Evolutionary conservation across 139 green algal genomes (phyloP).

Genomic region (Coelastrella sp.): DNA sequence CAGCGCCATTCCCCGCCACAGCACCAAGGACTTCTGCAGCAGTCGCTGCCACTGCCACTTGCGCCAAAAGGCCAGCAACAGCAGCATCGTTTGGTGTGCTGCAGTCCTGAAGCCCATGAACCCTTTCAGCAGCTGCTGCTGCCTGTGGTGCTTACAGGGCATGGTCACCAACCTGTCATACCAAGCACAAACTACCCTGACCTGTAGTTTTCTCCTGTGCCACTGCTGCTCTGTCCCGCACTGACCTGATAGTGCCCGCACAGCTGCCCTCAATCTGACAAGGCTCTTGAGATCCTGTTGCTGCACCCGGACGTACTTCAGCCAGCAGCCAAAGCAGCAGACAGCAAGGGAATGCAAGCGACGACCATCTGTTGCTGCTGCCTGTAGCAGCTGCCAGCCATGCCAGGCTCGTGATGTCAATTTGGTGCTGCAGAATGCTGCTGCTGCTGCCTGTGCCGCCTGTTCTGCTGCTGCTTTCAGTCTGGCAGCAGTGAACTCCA

Average conservation of each 20-base stretch:
- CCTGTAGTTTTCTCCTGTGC: not conserved
- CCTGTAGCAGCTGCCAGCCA: not conserved
- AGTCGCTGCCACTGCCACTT: conserved; percentile 38
- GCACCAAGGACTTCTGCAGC: conserved; percentile 26
- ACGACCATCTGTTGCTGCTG: not conserved
- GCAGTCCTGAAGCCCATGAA: not conserved
- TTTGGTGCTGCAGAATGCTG: conserved; percentile 14
- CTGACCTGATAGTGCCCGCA: not conserved
- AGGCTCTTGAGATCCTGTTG: not conserved
- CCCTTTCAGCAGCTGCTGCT: not conserved
- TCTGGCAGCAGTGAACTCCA: not conserved
- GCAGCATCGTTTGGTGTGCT: not conserved
- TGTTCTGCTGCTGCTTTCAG: conserved; percentile 6
- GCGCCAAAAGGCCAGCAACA: not conserved
- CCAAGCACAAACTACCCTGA: not conserved
- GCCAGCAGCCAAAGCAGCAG: conserved; percentile 9
- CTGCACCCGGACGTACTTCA: not conserved
- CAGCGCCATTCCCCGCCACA: conserved; percentile 13
- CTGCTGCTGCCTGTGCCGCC: conserved; percentile 10
- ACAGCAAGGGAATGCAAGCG: not conserved
- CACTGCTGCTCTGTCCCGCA: conserved; percentile 41
- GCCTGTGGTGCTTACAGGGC: not conserved
- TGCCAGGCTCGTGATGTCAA: not conserved
- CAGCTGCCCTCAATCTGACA: not conserved
- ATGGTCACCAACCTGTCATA: not conserved